Percentiles rank a stretch among this genome's conserved stretches.
Evolutionary conservation across 2,329 filamentous ascomycete species (phyloP).

Genomic region (Cladosporium sp.): DNA sequence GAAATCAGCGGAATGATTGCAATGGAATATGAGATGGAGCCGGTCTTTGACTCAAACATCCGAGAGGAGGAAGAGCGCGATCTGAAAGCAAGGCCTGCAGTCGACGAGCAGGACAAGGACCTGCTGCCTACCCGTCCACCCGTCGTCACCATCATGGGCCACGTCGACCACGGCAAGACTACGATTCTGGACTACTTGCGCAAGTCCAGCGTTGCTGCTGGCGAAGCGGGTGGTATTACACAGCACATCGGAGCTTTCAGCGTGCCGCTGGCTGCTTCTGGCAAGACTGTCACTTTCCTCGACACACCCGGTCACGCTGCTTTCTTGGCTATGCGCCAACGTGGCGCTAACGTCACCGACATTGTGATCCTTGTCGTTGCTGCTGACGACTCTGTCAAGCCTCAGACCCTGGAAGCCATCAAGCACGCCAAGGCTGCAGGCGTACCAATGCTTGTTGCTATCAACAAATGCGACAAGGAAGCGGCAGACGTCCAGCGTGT

Average conservation of each 20-base stretch:
- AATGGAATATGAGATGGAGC: constrained; percentile 89
- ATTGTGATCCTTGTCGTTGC: constrained; percentile 96
- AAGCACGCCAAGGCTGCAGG: constrained; percentile 85
- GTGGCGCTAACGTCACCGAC: constrained; percentile 93
- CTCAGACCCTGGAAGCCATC: constrained; percentile 92
- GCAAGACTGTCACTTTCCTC: constrained; percentile 87
- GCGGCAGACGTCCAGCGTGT: constrained; percentile 78
- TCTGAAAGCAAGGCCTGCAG: constrained; percentile 66
- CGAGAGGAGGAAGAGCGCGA: constrained; percentile 64
- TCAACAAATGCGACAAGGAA: constrained; percentile 94
- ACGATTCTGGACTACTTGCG: constrained; percentile 91
- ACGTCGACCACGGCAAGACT: constrained; percentile 98
- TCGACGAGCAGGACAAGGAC: constrained; percentile 61
- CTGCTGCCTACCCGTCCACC: constrained; percentile 74
- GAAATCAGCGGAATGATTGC: constrained; percentile 89
- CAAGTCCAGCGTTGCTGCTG: constrained; percentile 85
- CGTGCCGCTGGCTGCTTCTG: constrained; percentile 67
- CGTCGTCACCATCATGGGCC: constrained; percentile 98
- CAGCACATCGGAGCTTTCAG: constrained; percentile 98
- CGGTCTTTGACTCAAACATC: constrained; percentile 58
- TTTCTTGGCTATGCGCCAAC: constrained; percentile 92
- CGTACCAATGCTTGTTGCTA: constrained; percentile 94
- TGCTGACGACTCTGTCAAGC: constrained; percentile 95
- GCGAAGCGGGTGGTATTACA: constrained; percentile 94
- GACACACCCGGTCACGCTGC: constrained; percentile 96